Base-by-base conservation (phyloP, 2,329 filamentous ascomycete genomes). In the Hypoxylon rubiginosum region DNA sequence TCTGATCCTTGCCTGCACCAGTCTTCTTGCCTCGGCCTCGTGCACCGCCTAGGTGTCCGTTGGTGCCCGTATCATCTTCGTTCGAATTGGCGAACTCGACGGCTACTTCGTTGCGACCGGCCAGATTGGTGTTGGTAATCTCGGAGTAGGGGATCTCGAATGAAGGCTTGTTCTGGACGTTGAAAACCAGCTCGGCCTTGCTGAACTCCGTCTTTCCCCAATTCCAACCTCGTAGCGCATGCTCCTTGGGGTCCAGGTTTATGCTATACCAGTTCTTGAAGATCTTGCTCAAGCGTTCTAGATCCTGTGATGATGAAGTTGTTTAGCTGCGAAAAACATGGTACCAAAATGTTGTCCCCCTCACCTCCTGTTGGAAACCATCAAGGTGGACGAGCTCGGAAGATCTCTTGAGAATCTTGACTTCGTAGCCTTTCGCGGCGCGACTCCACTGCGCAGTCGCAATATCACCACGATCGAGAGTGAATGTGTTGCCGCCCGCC, bases 201-300 rank as follows among this genome's bases (percentile, higher is more conserved):
- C 92, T 91, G 78, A 99, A 97, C 75, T 99, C 96, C 70, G 93
- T 93, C 82, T 98, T 99, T 75, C 96, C 96, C 97, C 96, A 99
- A 79, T 99, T 99, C 96, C 96, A 99, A 61, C 96, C 96, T 73
- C 96, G 90, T 64, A 99, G 84, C 24, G 96, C 94, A 80, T 98
- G 96, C 81, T 99, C 96, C 80, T 93, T 93, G 79, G 89, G 92
- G 79, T 98, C 94, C 64, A 99, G 87, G 74, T 90, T 94, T 75
- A 96, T 91, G 82, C 93, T 96, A 82, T 98, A 99, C 93, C 95
- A 98, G 76, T 95, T 92, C 83, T 97, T 98, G 86, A 99, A 97
- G 72, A 96, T 89, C 79, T 97, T 97, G 81, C 85, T 87, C 13
- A 97, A 84, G 59, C 96, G 92, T 72, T 99, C 96, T 73, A 93